These are phyloP conservation scores for Kockovaella imperatae DNA, from an alignment of 768 basidiomycete species.

Conservation along the genomic window DNA sequence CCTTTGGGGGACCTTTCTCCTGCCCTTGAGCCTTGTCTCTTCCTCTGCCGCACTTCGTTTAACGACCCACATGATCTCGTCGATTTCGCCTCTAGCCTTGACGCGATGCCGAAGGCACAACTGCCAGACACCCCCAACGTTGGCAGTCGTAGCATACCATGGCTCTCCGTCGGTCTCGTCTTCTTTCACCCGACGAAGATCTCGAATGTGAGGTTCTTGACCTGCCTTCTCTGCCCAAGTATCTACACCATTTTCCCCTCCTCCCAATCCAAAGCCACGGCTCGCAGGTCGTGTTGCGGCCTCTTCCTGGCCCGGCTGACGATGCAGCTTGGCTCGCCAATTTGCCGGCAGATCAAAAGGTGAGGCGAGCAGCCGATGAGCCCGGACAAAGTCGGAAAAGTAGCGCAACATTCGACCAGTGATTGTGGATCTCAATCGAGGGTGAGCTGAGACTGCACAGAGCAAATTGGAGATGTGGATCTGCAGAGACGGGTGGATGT, in stretches of 20 bases:
- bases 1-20: no score
- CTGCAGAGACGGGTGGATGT: slow-evolving; percentile 30
- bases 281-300: not conserved
- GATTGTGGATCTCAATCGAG: slow-evolving; percentile 14
- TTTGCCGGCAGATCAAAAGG: slow-evolving; percentile 14
- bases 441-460: slow-evolving; percentile 23
- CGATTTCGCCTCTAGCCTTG: slow-evolving; percentile 13
- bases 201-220: slow-evolving; percentile 21
- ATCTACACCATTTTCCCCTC: slow-evolving; percentile 20
- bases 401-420: slow-evolving; percentile 9
- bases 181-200: not conserved
- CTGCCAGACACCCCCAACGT: slow-evolving; percentile 20
- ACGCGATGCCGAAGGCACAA: slow-evolving; percentile 18
- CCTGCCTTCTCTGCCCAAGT: slow-evolving; percentile 30
- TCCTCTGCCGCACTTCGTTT: slow-evolving; percentile 16
- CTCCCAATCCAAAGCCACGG: slow-evolving; percentile 10
- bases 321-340: slow-evolving; percentile 8
- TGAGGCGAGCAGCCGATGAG: slow-evolving; percentile 22
- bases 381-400: slow-evolving; percentile 20
- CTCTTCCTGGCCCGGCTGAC: not conserved
- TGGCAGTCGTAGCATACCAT: slow-evolving; percentile 15
- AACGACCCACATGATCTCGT: slow-evolving; percentile 31
- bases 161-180: slow-evolving; percentile 5
- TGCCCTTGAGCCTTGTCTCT: not conserved
- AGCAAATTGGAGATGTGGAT: slow-evolving; percentile 29